Evolutionary conservation across 768 basidiomycete genomes (phyloP), one percentile per base, ranked within the genome.

Genomic region (Russula brevipes): DNA sequence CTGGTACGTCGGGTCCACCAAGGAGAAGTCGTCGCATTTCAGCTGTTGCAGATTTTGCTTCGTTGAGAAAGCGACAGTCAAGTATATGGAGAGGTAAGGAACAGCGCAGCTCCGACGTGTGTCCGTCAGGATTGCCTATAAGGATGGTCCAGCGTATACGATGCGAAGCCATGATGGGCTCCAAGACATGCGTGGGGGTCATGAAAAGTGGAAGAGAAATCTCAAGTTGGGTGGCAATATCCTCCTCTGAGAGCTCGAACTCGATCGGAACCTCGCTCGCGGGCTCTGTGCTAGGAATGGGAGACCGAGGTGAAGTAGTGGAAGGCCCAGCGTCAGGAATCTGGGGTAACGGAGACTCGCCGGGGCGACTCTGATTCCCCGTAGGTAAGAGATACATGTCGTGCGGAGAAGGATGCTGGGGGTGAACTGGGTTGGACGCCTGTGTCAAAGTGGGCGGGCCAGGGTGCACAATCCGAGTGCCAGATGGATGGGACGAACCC

Each of bases 61-160:
- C 94, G 14, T 86, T 80, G 16, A 90, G 78, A 1, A 96, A 76
- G 12, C 82, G 78, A 62, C 81, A 72, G 67, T 94, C 87, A 30
- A 98, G 86, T 53, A 98, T 80, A 70, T 91, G 85, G 39, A 98
- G 75, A 0, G 96, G 96, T 5, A 98, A 80, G 1, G 94, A 94
- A 73, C 96, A 98, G 16, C 94, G 86, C n/a, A 98, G 80, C 73
- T 98, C 94, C 9, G 93, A 95, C 3, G 86, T 87, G 72, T 98
- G 96, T 0, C 94, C 94, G 71, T 98, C 96, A 7, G 80, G 79
- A 72, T 98, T 98, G 66, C 80, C 80, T 70, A 95, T 88, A 57
- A 86, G 77, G 65, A 92, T 88, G 16, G 73, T 82, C 90, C 90
- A 91, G 44, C 87, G 82, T 68, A 98, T 81, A 54, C 89, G 86